These are phyloP conservation scores for Fusarium bulbicola DNA, from an alignment of 2,329 filamentous ascomycete species.

Conservation along the genomic window DNA sequence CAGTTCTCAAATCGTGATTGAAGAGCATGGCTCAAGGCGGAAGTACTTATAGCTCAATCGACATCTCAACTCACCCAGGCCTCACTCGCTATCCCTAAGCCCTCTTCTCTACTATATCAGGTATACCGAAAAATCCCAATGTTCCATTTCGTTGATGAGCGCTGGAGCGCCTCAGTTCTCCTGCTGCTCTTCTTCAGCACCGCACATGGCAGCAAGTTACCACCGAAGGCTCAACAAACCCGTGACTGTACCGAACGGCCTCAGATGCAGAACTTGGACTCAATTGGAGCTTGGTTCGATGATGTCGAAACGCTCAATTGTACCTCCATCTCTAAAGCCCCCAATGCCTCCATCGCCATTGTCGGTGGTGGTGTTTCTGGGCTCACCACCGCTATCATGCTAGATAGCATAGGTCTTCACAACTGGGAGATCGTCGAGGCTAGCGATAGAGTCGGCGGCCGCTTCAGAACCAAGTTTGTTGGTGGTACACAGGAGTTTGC, in stretches of 20 bases:
- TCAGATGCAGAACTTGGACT: slow-evolving; percentile 4
- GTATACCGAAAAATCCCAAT: rapidly evolving
- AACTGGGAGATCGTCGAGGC: slow-evolving; percentile 72
- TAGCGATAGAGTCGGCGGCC: slow-evolving; percentile 67
- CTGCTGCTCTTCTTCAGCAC: background rate
- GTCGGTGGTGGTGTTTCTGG: slow-evolving; percentile 73
- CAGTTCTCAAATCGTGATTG: background rate
- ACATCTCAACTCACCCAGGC: background rate
- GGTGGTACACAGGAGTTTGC: slow-evolving; percentile 48
- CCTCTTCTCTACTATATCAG: no score
- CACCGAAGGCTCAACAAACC: background rate
- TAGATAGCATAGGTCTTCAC: slow-evolving; percentile 62
- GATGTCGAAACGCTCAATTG: slow-evolving; percentile 1
- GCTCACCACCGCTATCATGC: slow-evolving; percentile 65
- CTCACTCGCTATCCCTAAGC: rapidly evolving
- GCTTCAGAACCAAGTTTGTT: slow-evolving; percentile 71
- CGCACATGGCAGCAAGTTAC: background rate
- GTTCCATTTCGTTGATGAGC: rapidly evolving
- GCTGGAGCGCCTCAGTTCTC: background rate
- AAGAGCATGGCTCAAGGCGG: no score
- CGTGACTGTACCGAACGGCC: background rate
- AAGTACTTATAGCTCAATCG: background rate
- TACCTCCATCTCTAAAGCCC: background rate
- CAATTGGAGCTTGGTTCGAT: slow-evolving; percentile 18
- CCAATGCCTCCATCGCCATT: slow-evolving; percentile 59